Conservation (phyloP, 2,329 filamentous ascomycete genomes). For the Fusarium citri region DNA sequence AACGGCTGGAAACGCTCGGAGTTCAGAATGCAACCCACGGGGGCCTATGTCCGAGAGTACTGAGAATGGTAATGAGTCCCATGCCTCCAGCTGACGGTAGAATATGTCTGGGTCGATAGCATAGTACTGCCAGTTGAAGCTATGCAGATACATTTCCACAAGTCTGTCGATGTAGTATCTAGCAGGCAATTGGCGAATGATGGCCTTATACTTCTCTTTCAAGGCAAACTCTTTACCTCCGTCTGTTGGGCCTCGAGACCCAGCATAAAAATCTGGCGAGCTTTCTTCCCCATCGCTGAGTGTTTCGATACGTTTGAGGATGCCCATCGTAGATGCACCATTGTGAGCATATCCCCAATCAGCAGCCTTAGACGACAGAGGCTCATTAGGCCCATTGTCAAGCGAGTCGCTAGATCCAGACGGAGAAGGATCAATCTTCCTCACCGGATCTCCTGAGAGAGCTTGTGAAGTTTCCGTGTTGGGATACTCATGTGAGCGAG, state of each 20-base stretch:
- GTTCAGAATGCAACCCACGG: constrained; percentile 60
- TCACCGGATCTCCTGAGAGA: neutral
- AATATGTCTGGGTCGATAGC: constrained; percentile 66
- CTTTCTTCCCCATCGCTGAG: constrained; percentile 49
- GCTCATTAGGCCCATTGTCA: constrained; percentile 41
- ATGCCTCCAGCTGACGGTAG: constrained; percentile 62
- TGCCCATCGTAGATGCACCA: constrained; percentile 64
- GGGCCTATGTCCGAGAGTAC: constrained; percentile 63
- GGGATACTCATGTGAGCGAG: constrained; percentile 25
- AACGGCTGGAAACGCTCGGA: constrained; percentile 69
- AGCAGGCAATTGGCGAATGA: constrained; percentile 68
- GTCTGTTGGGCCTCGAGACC: neutral
- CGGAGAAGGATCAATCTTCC: neutral
- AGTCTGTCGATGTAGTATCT: constrained; percentile 66
- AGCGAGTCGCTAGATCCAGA: neutral
- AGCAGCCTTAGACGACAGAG: constrained; percentile 57
- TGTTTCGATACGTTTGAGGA: constrained; percentile 66
- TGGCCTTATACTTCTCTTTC: constrained; percentile 68
- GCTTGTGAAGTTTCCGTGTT: neutral
- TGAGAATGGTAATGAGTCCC: constrained; percentile 66
- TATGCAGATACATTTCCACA: constrained; percentile 64
- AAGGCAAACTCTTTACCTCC: constrained; percentile 52
- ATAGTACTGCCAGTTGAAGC: constrained; percentile 71
- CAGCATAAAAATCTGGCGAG: neutral
- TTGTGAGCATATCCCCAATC: constrained; percentile 67